phyloP scores from a whole-genome alignment of 176 grass and related monocot genomes.

The Leersia perrieri region DNA sequence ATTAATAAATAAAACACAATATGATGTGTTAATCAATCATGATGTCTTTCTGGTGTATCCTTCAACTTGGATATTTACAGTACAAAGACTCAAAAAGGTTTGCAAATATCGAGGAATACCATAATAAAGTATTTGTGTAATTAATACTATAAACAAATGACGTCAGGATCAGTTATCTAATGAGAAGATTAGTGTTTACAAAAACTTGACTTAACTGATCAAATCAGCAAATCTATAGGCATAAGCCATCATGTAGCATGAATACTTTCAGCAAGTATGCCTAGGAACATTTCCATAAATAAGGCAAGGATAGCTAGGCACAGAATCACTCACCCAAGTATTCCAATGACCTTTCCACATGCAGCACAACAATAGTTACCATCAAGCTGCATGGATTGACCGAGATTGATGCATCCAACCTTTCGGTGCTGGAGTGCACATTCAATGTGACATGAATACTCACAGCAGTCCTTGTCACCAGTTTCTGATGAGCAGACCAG shows the following conservation, averaged over 20 bases:
- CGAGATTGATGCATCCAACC: slow-evolving; percentile 69
- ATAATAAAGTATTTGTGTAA: neutral
- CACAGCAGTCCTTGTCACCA: slow-evolving; percentile 80
- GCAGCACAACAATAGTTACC: slow-evolving; percentile 94
- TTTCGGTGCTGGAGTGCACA: slow-evolving; percentile 75
- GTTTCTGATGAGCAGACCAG: slow-evolving; percentile 84
- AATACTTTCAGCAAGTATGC: neutral
- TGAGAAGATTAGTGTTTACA: neutral
- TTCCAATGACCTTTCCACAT: slow-evolving; percentile 87
- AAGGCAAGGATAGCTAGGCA: slow-evolving; percentile 26
- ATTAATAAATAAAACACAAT: neutral
- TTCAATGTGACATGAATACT: slow-evolving; percentile 90
- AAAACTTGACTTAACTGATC: neutral
- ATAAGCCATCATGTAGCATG: neutral
- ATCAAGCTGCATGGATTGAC: slow-evolving; percentile 82
- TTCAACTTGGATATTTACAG: slow-evolving; percentile 5
- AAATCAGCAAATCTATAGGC: neutral
- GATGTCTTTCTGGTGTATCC: neutral
- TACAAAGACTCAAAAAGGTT: slow-evolving; percentile 25
- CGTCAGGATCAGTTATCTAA: slow-evolving; percentile 1
- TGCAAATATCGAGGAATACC: neutral
- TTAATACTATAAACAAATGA: neutral
- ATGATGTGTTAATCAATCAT: neutral
- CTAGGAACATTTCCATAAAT: slow-evolving; percentile 4
- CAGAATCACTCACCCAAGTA: slow-evolving; percentile 83